Conservation (phyloP, 345 rosid genomes). For the Conringia planisiliqua region DNA sequence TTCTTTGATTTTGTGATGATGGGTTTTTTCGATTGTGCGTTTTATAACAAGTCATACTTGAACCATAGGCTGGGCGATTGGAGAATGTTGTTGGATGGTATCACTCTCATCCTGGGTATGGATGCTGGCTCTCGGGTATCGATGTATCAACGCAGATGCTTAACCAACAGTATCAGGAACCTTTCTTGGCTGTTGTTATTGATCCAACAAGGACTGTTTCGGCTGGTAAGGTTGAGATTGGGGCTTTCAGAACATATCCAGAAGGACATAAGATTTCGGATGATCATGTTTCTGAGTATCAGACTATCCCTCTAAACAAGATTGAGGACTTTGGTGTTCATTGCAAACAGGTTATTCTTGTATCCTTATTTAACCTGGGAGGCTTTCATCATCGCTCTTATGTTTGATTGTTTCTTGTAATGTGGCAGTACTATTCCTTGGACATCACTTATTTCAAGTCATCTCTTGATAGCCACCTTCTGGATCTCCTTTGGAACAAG, state of each 20-base stretch:
- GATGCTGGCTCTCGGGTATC: conserved; percentile 99
- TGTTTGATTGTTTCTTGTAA: conserved; percentile 3
- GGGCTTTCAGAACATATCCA: conserved; percentile 97
- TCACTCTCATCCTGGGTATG: conserved; percentile 99
- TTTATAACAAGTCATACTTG: conserved; percentile 14
- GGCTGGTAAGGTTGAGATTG: conserved; percentile 99
- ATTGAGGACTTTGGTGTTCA: conserved; percentile 48
- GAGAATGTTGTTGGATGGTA: conserved; percentile 90
- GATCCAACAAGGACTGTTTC: conserved; percentile 99
- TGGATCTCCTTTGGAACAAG: conserved; percentile 97
- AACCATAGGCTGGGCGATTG: conserved; percentile 82
- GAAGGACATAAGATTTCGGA: conserved; percentile 40
- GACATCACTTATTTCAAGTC: conserved; percentile 98
- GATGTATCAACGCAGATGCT: conserved; percentile 99
- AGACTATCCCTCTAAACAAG: conserved; percentile 85
- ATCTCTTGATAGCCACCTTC: conserved; percentile 88
- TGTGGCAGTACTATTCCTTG: conserved; percentile 79
- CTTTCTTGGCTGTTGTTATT: conserved; percentile 90
- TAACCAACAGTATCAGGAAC: conserved; percentile 96
- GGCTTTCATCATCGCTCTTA: neutral
- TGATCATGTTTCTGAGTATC: conserved; percentile 58
- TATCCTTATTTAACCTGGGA: neutral
- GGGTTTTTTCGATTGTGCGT: neutral
- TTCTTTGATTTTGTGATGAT: neutral
- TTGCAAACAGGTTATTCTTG: conserved; percentile 76